phyloP scores from a whole-genome alignment of 208 protist genomes.

The Crithidia thermophila region DNA sequence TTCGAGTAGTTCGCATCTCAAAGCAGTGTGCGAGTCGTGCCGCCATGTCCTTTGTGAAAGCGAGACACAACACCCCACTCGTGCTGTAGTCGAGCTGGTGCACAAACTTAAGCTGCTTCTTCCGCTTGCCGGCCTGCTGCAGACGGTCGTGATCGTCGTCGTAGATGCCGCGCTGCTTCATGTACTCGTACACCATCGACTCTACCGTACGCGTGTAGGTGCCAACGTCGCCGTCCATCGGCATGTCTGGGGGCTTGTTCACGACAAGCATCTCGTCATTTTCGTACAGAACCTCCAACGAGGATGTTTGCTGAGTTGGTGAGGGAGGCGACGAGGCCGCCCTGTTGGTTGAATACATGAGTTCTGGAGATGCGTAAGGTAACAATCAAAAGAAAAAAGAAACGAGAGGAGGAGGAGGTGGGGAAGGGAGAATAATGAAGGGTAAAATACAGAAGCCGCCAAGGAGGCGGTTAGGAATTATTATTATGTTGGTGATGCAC shows the following conservation, averaged over 20 bases:
- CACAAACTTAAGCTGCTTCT: constrained; percentile 85
- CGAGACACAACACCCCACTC: constrained; percentile 88
- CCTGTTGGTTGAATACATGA: not conserved
- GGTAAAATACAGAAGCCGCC: too few relatives aligned
- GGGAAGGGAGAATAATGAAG: not conserved
- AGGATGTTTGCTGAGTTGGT: not conserved
- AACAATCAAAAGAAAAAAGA: constrained; percentile 12
- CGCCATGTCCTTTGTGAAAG: constrained; percentile 82
- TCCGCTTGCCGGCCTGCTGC: constrained; percentile 31
- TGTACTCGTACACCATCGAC: constrained; percentile 48
- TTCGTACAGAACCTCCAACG: constrained; percentile 50
- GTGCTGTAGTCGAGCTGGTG: constrained; percentile 93
- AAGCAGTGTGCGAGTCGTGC: constrained; percentile 82
- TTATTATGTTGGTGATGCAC: too few relatives aligned
- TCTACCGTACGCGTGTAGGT: constrained; percentile 47
- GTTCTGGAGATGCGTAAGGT: not conserved
- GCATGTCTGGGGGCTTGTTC: constrained; percentile 84
- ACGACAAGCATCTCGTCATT: constrained; percentile 84
- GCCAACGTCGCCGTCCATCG: constrained; percentile 72
- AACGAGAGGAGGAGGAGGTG: not conserved
- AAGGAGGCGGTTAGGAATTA: too few relatives aligned
- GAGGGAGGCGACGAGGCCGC: not conserved
- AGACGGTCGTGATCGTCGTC: constrained; percentile 33
- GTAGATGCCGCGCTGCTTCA: constrained; percentile 37
- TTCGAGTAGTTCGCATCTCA: constrained; percentile 80